Evolutionary conservation across 2,329 filamentous ascomycete genomes (phyloP), one percentile per base, ranked within the genome.

Genomic region (Penicillium freii): DNA sequence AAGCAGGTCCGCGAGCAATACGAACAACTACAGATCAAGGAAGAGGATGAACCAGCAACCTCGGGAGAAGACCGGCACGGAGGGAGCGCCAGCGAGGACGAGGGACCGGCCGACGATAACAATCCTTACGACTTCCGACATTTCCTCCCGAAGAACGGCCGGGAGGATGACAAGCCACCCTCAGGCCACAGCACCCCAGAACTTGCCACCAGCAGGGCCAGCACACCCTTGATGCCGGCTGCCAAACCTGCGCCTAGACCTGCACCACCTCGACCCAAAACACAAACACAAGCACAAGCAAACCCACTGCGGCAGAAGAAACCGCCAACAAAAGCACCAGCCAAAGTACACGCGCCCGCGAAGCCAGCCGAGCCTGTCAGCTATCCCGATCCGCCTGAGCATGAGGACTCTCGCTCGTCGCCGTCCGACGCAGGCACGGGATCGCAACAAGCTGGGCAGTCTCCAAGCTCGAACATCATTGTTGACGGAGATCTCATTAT

Each of bases 1-100:
- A 82, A 84, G 31, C 84, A 82, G 66, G 79, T 95, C 40, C 81
- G 84, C 47, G 82, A 85, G 49, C 82, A 87, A 68, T 87, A 90
- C 69, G 80, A 85, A 10, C 90, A 90, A 59, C 80, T 94, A 38
- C 79, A 76, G 29, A 72, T 71, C 23, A 53, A 73, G 8, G 69
- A 71, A 34, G 71, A 70, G 33, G 71, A 75, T n/a, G 74, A 77
- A 29, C 68, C 69, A 19, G 60, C 57, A 21, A 56, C 40, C 13
- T 71, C 68, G 15, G 66, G 69, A 2, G 74, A 75, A 50, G 73
- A 76, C 52, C 69, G 63, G 33, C 62, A 62, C 10, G 61, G 62
- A 11, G 72, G 62, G 8, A 67, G 66, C 29, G 62, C 68, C 36
- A 71, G 68, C 50, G 75, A 75, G 27, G 73, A 79, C n/a, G 75